A percentile compares a stretch with the other conserved stretches of the same genome.
Evolutionary conservation across 2,329 filamentous ascomycete species (phyloP).

Genomic region (Colletotrichum viniferum): DNA sequence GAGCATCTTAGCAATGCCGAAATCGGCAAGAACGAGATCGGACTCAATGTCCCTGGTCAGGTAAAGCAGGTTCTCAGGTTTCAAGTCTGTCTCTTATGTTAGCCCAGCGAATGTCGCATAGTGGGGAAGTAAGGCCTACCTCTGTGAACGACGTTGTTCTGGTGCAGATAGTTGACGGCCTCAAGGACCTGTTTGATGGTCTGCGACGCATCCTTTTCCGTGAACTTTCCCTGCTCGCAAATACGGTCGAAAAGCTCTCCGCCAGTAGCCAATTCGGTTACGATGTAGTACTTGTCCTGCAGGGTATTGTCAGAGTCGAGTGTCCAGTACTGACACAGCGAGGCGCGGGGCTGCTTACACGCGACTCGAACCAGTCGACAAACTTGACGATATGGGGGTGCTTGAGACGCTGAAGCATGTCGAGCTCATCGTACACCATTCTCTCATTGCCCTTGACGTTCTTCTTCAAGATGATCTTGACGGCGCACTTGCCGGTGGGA

Average conservation of each 20-base stretch:
- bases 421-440: slow-evolving; percentile 98
- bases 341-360: slow-evolving; percentile 60
- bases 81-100: slow-evolving; percentile 71
- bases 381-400: slow-evolving; percentile 98
- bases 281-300: slow-evolving; percentile 99
- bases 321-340: background rate
- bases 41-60: slow-evolving; percentile 79
- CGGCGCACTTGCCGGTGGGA: slow-evolving; percentile 81
- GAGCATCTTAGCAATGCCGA: slow-evolving; percentile 98
- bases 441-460: slow-evolving; percentile 97
- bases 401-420: slow-evolving; percentile 88
- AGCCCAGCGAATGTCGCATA: slow-evolving; percentile 1
- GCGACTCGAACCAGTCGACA: slow-evolving; percentile 98
- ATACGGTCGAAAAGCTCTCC: slow-evolving; percentile 98
- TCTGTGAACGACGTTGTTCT: slow-evolving; percentile 94
- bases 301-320: background rate
- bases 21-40: slow-evolving; percentile 91
- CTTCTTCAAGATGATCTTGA: slow-evolving; percentile 99
- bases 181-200: slow-evolving; percentile 94
- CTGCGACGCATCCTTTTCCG: slow-evolving; percentile 95
- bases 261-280: slow-evolving; percentile 93
- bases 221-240: slow-evolving; percentile 97
- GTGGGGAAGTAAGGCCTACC: slow-evolving; percentile 55
- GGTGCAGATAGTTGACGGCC: slow-evolving; percentile 92
- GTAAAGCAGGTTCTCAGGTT: slow-evolving; percentile 97